Evolutionary conservation across 345 rosid species (phyloP), one percentile per base, ranked within the genome.

Genomic region (Heritiera littoralis): DNA sequence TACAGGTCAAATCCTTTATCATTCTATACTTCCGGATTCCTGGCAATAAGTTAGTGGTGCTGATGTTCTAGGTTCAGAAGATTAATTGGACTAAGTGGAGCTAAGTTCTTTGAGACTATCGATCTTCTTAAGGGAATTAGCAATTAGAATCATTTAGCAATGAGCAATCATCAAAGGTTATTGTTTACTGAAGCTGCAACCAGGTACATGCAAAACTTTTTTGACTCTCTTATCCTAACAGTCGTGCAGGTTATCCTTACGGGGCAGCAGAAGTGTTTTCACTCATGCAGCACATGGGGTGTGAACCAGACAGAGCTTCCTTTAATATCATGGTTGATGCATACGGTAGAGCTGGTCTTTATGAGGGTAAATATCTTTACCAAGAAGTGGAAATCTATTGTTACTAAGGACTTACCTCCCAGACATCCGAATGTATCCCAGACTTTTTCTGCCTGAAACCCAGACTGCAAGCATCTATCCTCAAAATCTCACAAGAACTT

Each of bases 211-310:
- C 13, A 35, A n/a, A 51, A 18, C 63, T 17, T 54, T 72, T 9
- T 65, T 78, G 61, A 77, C 76, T 56, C 45, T 78, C 66, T 76
- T 66, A 10, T 72, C 55, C 14, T 17, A 72, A 83, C 89, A 95
- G 99, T 59, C 95, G 98, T 71, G 98, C 98, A 74, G 98, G 98
- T 60, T 95, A 85, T 86, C 93, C 98, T 15, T 86, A 84, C 43
- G 98, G 94, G n/a, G 97, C 97, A 74, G 94, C 98, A 48, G 98
- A 95, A 82, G 86, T 93, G 73, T 95, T 95, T 85, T 95, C 98
- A 28, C 86, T 95, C 14, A 95, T 95, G 97, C 94, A 90, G 81
- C 95, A 94, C 82, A 89, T 90, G 97, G 97, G 97, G 18, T 90
- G 94, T 82, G 98, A 94, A 82, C 98, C 97, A 58, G 98, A 93